Evolutionary conservation across 2,329 filamentous ascomycete genomes (phyloP).

Genomic region (Aspergillus hortae): DNA sequence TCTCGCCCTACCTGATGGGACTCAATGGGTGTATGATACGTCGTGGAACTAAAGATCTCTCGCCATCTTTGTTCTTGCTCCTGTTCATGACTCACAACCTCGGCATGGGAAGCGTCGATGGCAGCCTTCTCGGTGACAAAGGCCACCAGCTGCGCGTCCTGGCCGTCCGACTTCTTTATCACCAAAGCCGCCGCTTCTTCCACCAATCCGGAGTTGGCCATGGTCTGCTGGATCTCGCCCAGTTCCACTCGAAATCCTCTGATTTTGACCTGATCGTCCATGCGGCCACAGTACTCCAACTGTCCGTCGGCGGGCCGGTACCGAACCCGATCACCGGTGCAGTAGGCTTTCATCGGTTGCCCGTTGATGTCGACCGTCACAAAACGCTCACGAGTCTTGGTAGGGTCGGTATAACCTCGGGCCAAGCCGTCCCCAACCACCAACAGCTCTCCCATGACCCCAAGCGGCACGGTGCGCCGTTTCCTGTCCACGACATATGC

Average conservation of each 20-base stretch:
- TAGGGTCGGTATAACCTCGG: neutral
- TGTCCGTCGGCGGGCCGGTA: neutral
- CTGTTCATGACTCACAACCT: too few species aligned
- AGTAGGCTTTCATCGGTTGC: neutral
- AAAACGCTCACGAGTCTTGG: neutral
- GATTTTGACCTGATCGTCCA: constrained; percentile 6
- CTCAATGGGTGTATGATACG: too few species aligned
- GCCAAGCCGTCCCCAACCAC: constrained; percentile 1
- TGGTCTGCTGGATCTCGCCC: constrained; percentile 2
- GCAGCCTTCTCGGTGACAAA: constrained; percentile 1
- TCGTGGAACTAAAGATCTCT: too few species aligned
- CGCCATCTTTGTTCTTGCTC: too few species aligned
- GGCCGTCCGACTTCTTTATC: neutral
- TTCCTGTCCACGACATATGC: neutral
- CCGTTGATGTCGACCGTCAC: neutral
- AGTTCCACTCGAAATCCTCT: constrained; percentile 3
- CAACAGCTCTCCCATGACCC: constrained; percentile 1
- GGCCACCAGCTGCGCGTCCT: neutral
- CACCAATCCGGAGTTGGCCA: neutral
- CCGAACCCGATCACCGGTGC: constrained; percentile 1
- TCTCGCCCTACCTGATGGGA: too few species aligned
- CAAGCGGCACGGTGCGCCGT: neutral
- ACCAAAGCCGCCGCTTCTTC: neutral
- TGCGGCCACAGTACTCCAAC: constrained; percentile 3
- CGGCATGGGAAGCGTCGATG: too few species aligned